These are phyloP conservation scores for Candida rishiriensis DNA, from an alignment of 805 yeast species.

Conservation along the genomic window DNA sequence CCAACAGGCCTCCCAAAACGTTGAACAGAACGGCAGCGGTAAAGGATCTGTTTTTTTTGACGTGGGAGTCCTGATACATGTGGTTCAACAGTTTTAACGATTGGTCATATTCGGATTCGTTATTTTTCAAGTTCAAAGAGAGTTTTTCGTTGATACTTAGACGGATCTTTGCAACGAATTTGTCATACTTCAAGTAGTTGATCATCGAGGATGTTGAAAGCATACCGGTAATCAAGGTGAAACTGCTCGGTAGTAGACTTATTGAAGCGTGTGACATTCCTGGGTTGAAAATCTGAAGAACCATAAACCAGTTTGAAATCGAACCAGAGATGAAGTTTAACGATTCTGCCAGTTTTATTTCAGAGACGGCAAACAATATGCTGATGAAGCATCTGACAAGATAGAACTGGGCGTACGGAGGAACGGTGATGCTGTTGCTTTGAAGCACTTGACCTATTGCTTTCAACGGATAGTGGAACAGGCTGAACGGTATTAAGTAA, in stretches of 20 bases:
- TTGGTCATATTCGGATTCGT: slow-evolving; percentile 14
- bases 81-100: slow-evolving; percentile 13
- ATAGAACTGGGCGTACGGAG: slow-evolving; percentile 43
- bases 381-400: slow-evolving; percentile 44
- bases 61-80: slow-evolving; percentile 12
- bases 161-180: slow-evolving; percentile 14
- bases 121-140: slow-evolving; percentile 7
- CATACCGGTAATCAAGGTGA: slow-evolving; percentile 56
- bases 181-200: slow-evolving; percentile 28
- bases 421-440: slow-evolving; percentile 4
- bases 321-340: slow-evolving; percentile 33
- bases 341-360: slow-evolving; percentile 45
- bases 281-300: slow-evolving; percentile 60
- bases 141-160: slow-evolving; percentile 13
- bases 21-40: slow-evolving; percentile 38
- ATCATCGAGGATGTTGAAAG: slow-evolving; percentile 40
- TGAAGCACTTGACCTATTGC: not conserved
- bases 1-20: slow-evolving; percentile 68
- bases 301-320: slow-evolving; percentile 55
- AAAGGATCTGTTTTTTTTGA: slow-evolving; percentile 18
- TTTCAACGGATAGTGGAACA: slow-evolving; percentile 22
- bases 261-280: slow-evolving; percentile 90
- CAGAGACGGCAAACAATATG: slow-evolving; percentile 41
- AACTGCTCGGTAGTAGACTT: slow-evolving; percentile 78
- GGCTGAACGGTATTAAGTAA: slow-evolving; percentile 51